Percentiles rank a stretch among this genome's conserved stretches.
Conservation (phyloP, 352 stramenopile species). For the Phytophthora melonis region DNA sequence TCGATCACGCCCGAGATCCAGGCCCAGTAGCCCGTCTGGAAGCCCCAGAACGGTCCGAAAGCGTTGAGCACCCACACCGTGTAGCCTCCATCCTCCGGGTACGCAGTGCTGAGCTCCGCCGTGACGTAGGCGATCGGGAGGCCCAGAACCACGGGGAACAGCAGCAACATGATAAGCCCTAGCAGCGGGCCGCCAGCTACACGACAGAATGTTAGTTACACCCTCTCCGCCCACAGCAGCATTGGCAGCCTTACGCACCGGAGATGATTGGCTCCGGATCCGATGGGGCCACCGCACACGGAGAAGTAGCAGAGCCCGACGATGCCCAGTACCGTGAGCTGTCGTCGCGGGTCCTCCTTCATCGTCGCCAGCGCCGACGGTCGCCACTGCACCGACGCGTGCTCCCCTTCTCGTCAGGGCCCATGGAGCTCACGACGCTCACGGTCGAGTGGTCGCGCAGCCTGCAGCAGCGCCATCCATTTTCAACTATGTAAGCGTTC, state of each 20-base stretch:
- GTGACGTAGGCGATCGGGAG: slow-evolving; percentile 94
- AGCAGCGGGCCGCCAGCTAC: slow-evolving; percentile 66
- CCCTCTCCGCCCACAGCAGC: background rate
- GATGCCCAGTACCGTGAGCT: slow-evolving; percentile 54
- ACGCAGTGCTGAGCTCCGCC: slow-evolving; percentile 91
- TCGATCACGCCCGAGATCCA: slow-evolving; percentile 93
- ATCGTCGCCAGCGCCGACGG: slow-evolving; percentile 38
- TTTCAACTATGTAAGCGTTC: background rate
- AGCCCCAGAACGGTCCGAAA: slow-evolving; percentile 91
- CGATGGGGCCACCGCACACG: slow-evolving; percentile 51
- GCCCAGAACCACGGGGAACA: slow-evolving; percentile 92
- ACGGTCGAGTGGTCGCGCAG: slow-evolving; percentile 29
- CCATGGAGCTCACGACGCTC: slow-evolving; percentile 26
- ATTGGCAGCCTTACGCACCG: slow-evolving; percentile 21
- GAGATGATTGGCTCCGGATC: slow-evolving; percentile 59
- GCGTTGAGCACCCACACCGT: slow-evolving; percentile 93
- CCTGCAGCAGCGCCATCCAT: slow-evolving; percentile 8
- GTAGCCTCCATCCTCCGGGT: slow-evolving; percentile 87
- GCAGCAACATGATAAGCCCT: slow-evolving; percentile 86
- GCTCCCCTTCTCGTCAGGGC: slow-evolving; percentile 25
- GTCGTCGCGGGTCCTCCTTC: slow-evolving; percentile 50
- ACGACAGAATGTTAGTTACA: slow-evolving; percentile 3
- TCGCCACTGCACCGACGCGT: slow-evolving; percentile 33
- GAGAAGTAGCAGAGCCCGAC: slow-evolving; percentile 66
- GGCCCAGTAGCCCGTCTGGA: slow-evolving; percentile 81